Base-by-base conservation (phyloP, 768 basidiomycete species). In the Boletus tylopilopsis region DNA sequence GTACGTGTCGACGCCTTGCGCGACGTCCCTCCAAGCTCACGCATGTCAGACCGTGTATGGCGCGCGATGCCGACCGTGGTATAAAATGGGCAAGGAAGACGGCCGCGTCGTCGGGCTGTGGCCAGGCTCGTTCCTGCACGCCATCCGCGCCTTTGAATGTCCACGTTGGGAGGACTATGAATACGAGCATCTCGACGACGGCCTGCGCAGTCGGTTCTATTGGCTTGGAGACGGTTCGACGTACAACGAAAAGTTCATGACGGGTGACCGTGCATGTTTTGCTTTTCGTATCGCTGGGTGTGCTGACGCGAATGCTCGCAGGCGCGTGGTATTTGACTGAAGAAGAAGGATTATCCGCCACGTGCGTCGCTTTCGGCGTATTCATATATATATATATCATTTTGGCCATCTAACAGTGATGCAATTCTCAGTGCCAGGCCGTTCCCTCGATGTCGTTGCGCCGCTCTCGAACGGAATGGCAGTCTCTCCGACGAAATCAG, bases 201-300 rank as follows among this genome's bases (percentile, higher is more conserved):
- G 50, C 4, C 60, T 66, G 34, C 67, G 64, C 44, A 82, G 82
- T 54, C 63, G 77, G 10, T 72, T 84, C 54, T 69, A 76, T 49
- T 86, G 79, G 78, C 70, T 84, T 6, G 83, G 84, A 2, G 76
- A 82, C 47, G 82, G 84, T 15, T 77, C 76, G 58, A 80, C 80
- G 7, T 62, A 71, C n/a, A 72, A 71, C 18, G 82, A 84, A 57
- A 73, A 76, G 55, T 63, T 63, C 3, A 61, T 63, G 49, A 63
- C 54, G 11, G 69, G 69, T 21, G 71, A 76, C 45, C 65, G 67
- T 69, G 44, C 57, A 70, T 62, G 34, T 46, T 29, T n/a, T n/a
- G n/a, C 24, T 27, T 6, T 36, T 29, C 27, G n/a, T 48, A 15
- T 33, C 11, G 8, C 12, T 15, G 16, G 27, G 25, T n/a, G n/a